These are phyloP conservation scores for Isochrysis galbana DNA, from an alignment of 78 protist genomes.

Conservation along the genomic window DNA sequence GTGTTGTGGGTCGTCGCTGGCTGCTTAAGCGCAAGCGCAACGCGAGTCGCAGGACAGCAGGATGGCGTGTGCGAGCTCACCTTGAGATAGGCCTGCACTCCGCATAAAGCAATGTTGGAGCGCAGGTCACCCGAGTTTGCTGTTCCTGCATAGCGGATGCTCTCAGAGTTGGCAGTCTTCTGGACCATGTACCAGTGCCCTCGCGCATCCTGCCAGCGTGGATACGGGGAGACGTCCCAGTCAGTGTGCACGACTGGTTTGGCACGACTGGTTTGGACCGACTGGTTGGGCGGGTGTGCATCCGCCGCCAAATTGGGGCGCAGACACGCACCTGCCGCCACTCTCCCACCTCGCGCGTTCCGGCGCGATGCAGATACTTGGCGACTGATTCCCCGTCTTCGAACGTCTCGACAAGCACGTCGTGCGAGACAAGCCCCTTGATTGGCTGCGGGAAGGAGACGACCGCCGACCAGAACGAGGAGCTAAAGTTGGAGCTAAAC, in stretches of 20 bases:
- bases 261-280: no score
- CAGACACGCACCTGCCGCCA: background rate
- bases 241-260: no score
- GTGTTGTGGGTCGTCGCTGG: no score
- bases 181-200: background rate
- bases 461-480: background rate
- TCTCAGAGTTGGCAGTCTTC: background rate
- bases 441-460: constrained; percentile 28
- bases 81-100: constrained; percentile 22
- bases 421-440: background rate
- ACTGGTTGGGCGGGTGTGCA: no score
- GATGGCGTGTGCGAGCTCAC: no score
- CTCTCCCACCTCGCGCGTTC: background rate
- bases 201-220: background rate
- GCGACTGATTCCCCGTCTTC: constrained; percentile 13
- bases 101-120: background rate
- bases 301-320: background rate
- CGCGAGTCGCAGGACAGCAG: no score
- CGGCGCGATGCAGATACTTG: background rate
- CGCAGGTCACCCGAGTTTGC: background rate
- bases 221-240: no score
- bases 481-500: background rate
- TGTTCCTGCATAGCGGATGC: background rate
- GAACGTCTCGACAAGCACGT: constrained; percentile 56
- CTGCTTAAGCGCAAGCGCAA: no score